A percentile compares a stretch with the other conserved stretches of the same genome.
Evolutionary conservation across 192 early-diverging fungal genomes (phyloP).

Genomic region (Dissophora globulifera): DNA sequence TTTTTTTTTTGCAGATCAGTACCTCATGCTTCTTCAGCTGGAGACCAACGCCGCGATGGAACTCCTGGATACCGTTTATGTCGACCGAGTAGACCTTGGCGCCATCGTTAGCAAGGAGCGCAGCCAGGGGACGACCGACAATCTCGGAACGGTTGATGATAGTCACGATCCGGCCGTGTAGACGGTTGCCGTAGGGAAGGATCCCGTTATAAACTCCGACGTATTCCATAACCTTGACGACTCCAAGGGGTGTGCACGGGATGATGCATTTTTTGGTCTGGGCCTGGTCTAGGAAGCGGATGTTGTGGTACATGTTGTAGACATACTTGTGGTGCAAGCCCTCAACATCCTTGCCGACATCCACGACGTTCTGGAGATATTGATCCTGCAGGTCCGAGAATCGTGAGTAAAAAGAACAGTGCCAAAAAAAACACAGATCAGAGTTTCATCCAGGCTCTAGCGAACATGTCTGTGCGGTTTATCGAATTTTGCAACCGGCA

Average conservation of each 20-base stretch:
- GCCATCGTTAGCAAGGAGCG: constrained; percentile 97
- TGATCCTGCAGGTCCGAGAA: constrained; percentile 80
- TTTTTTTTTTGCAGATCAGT: background rate
- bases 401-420: no score
- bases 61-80: constrained; percentile 85
- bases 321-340: constrained; percentile 94
- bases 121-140: constrained; percentile 96
- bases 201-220: constrained; percentile 93
- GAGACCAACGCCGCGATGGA: constrained; percentile 75
- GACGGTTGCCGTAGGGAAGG: constrained; percentile 91
- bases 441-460: no score
- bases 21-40: constrained; percentile 74
- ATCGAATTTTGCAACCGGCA: no score
- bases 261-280: constrained; percentile 94
- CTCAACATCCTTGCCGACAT: constrained; percentile 93
- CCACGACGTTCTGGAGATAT: constrained; percentile 93
- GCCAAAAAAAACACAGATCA: no score
- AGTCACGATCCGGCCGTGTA: constrained; percentile 93
- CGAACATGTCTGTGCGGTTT: no score
- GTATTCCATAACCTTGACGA: constrained; percentile 97
- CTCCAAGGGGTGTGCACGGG: constrained; percentile 97
- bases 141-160: constrained; percentile 97
- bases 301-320: constrained; percentile 97
- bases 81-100: constrained; percentile 97
- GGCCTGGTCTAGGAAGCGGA: constrained; percentile 85